Evolutionary conservation across 2,329 filamentous ascomycete species (phyloP).

Genomic region (Aspergillus aculeatinus): DNA sequence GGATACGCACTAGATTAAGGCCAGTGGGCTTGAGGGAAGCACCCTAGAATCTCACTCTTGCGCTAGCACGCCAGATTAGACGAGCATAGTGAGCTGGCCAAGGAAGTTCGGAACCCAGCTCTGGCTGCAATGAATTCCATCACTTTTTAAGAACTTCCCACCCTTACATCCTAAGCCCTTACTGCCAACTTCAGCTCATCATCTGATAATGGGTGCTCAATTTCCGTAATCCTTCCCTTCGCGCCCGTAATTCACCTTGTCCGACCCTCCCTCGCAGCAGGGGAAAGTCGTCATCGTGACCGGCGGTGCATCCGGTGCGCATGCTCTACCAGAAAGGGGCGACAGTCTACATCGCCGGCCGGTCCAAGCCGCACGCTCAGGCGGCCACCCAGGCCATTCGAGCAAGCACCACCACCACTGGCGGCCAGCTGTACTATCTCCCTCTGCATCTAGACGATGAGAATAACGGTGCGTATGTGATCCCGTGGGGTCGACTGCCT

Average conservation of each 20-base stretch:
- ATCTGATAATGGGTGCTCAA: constrained; percentile 3
- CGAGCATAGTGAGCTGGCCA: too few relatives aligned
- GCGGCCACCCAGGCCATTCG: neutral
- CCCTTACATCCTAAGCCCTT: too few relatives aligned
- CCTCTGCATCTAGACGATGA: constrained; percentile 45
- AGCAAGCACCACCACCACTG: too few relatives aligned
- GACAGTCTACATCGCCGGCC: constrained; percentile 8
- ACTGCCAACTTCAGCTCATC: too few relatives aligned
- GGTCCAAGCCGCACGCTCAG: neutral
- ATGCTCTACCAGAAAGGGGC: constrained; percentile 14
- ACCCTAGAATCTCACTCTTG: too few relatives aligned
- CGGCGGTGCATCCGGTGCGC: constrained; percentile 12
- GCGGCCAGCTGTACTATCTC: constrained; percentile 44
- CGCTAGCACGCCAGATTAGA: too few relatives aligned
- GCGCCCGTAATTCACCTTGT: constrained; percentile 7
- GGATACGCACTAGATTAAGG: too few relatives aligned
- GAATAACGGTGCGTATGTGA: constrained; percentile 13
- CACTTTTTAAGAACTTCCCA: too few relatives aligned
- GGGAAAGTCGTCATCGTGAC: constrained; percentile 13
- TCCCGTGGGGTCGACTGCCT: constrained; percentile 13
- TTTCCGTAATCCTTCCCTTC: constrained; percentile 11
- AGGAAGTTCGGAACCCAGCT: too few relatives aligned
- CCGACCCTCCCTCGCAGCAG: constrained; percentile 3
- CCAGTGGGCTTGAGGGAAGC: too few relatives aligned
- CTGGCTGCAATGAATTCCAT: too few relatives aligned